A percentile compares a stretch with the other conserved stretches of the same genome.
Conservation (phyloP, 1,284 basidiomycete genomes). For the Omphalotus olearius region DNA sequence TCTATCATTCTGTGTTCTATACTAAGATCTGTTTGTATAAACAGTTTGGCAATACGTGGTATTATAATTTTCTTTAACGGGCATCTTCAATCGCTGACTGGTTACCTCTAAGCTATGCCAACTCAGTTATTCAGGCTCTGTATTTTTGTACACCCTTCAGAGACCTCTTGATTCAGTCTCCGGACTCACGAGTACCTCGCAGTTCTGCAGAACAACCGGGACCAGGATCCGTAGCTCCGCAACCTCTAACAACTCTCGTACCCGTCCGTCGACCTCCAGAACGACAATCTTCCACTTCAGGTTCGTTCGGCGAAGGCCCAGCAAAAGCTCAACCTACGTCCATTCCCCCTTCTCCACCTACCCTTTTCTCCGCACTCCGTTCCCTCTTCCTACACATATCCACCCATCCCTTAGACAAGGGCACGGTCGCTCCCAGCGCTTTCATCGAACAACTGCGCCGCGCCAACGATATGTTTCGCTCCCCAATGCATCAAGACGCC, state of each 20-base stretch:
- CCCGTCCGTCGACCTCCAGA: slow-evolving; percentile 43
- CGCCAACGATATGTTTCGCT: slow-evolving; percentile 83
- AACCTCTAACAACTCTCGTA: slow-evolving; percentile 21
- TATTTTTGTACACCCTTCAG: slow-evolving; percentile 60
- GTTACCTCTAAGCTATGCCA: slow-evolving; percentile 70
- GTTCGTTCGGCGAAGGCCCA: slow-evolving; percentile 17
- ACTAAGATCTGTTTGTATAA: slow-evolving; percentile 29
- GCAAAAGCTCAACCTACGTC: slow-evolving; percentile 8
- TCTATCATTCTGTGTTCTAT: slow-evolving; percentile 5
- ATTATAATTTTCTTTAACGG: slow-evolving; percentile 7
- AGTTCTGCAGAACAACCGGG: neutral
- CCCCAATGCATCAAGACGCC: slow-evolving; percentile 90
- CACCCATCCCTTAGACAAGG: slow-evolving; percentile 69
- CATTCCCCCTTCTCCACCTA: slow-evolving; percentile 66
- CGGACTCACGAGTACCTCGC: slow-evolving; percentile 25
- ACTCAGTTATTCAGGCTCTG: slow-evolving; percentile 94
- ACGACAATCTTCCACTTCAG: slow-evolving; percentile 38
- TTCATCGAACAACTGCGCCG: slow-evolving; percentile 90
- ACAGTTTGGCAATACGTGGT: slow-evolving; percentile 28
- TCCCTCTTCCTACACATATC: slow-evolving; percentile 87
- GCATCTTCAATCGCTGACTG: slow-evolving; percentile 1
- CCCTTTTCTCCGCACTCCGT: slow-evolving; percentile 86
- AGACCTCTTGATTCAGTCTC: slow-evolving; percentile 41
- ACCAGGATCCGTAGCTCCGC: neutral
- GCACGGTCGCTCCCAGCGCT: slow-evolving; percentile 81